Evolutionary conservation across 2,329 filamentous ascomycete genomes (phyloP).

Genomic region (Talaromyces sp.): DNA sequence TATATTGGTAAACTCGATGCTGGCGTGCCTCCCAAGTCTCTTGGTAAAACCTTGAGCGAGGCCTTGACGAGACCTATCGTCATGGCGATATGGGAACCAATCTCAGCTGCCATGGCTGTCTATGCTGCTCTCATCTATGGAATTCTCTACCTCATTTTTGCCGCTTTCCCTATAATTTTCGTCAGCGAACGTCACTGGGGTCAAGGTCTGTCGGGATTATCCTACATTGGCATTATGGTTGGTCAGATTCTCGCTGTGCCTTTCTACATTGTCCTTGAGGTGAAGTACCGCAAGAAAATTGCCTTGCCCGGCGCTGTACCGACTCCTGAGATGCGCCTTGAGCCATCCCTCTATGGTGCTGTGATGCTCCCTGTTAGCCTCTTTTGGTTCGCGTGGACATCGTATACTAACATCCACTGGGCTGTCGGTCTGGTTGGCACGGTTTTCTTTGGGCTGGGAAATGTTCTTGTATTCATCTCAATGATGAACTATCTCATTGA

Average conservation of each 20-base stretch:
- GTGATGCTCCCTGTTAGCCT: not conserved
- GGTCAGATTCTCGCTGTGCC: not conserved
- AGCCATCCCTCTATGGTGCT: not conserved
- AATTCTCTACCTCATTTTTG: not conserved
- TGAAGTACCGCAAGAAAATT: not conserved
- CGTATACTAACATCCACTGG: not conserved
- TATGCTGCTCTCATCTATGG: not conserved
- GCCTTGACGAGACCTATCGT: not conserved
- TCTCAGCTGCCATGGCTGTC: not conserved
- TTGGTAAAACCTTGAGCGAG: not conserved
- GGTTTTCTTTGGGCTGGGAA: not conserved
- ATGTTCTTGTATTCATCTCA: not conserved
- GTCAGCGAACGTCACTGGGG: not conserved
- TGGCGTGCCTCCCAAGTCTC: not conserved
- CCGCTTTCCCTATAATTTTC: not conserved
- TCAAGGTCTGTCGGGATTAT: not conserved
- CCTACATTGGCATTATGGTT: not conserved
- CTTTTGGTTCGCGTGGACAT: not conserved
- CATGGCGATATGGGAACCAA: not conserved
- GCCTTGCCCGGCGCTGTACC: not conserved
- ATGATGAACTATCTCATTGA: not conserved
- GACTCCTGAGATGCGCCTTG: not conserved
- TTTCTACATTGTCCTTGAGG: not conserved
- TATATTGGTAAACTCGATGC: not conserved
- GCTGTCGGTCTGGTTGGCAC: not conserved